Evolutionary conservation across 2,329 filamentous ascomycete genomes (phyloP), one percentile per base, ranked within the genome.

Genomic region (Aspergillus tamarii): DNA sequence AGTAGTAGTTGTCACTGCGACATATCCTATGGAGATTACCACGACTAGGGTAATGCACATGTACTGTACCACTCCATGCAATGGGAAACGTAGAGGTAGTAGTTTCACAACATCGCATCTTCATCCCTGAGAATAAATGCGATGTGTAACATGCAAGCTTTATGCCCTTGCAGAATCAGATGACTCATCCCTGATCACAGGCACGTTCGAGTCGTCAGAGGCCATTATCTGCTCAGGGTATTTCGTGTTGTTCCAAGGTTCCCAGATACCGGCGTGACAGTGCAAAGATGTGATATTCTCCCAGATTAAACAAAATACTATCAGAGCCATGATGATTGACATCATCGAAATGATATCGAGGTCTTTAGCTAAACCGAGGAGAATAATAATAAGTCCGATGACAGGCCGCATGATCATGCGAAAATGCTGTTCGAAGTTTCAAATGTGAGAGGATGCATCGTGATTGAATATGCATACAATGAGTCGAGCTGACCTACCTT

Each of bases 231-330:
- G 34, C 12, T 72, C 70, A 2, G 74, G 73, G 58, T 76, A 76
- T 21, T 61, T 50, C 1, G 70, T 74, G 30, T 76, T 67, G 23
- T 66, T 67, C 73, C 74, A 76, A 8, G 34, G 63, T 63, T 76
- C 74, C 69, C 72, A 76, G 50, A 76, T 60, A 59, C 60, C 61
- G 4, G 70, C 69, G 12, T 67, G 67, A 14, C 66, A 63, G 43
- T 69, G 69, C 4, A 74, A 61, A 34, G 71, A 73, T 10, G 67
- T 67, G 14, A 82, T 61, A 23, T 79, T 83, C 70, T 83, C 82
- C 81, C 81, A 83, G 11, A 83, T 66, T 4, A 81, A 66, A 5
- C 80, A 71, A 61, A 81, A 77, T 0, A 77, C 78, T 59, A 83
- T 76, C 19, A 84, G 69, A 1, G 76, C 74, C 80, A 81, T 82